These are phyloP conservation scores for Talaromyces stipitatus DNA, from an alignment of 495 filamentous ascomycete genomes.

Conservation along the genomic window DNA sequence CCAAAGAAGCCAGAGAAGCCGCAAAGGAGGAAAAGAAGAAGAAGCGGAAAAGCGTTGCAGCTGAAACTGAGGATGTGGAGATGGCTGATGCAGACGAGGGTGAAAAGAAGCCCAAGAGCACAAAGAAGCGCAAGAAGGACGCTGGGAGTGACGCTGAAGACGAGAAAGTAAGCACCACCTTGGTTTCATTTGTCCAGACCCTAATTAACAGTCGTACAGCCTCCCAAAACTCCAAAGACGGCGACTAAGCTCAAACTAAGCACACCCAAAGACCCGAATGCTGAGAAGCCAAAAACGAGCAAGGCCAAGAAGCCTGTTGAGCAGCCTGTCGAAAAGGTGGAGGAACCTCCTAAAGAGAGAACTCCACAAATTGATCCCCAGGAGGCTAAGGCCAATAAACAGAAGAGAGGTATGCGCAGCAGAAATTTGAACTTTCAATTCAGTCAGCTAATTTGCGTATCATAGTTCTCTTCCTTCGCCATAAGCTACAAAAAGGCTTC, in stretches of 20 bases:
- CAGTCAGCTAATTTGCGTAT: background rate
- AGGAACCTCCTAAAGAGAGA: conserved; percentile 39
- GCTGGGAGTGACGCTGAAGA: conserved; percentile 58
- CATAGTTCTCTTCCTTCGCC: conserved; percentile 71
- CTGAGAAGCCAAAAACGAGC: conserved; percentile 38
- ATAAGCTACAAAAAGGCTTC: conserved; percentile 87
- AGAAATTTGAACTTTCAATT: background rate
- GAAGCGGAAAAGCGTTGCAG: conserved; percentile 47
- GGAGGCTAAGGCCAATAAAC: conserved; percentile 55
- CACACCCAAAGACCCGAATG: conserved; percentile 41
- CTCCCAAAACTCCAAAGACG: conserved; percentile 54
- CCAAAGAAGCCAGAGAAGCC: conserved; percentile 47
- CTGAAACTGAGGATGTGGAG: conserved; percentile 62
- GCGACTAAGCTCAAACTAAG: conserved; percentile 46
- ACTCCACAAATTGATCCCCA: conserved; percentile 49
- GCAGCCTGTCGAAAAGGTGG: conserved; percentile 18
- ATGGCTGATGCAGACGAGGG: conserved; percentile 63
- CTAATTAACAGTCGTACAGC: too few relatives aligned
- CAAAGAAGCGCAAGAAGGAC: conserved; percentile 64
- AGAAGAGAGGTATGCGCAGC: conserved; percentile 54
- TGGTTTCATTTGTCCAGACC: too few relatives aligned
- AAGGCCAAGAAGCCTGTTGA: conserved; percentile 50
- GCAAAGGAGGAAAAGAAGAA: conserved; percentile 45
- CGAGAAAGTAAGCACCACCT: conserved; percentile 59
- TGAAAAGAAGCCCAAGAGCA: conserved; percentile 43